Percentiles rank a stretch among this genome's conserved stretches.
These are phyloP conservation scores for Breviolum minutum DNA, from an alignment of 73 alveolate species.

Conservation along the genomic window DNA sequence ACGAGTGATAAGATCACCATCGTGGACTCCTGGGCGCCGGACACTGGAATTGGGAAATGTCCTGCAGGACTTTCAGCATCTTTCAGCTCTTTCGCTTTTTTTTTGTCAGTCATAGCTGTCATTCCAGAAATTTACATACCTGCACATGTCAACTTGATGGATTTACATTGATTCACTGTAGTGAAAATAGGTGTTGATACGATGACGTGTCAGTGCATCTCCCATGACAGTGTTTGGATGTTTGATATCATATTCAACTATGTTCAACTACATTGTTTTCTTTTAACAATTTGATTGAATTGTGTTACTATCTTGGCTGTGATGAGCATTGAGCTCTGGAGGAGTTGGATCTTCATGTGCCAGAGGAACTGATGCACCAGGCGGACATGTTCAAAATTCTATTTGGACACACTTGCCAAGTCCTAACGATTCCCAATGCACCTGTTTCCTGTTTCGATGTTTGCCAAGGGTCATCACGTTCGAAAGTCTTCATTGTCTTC, in stretches of 20 bases:
- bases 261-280: too few species aligned
- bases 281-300: neutral
- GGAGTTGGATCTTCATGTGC: constrained; percentile 73
- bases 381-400: neutral
- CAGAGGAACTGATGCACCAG: constrained; percentile 73
- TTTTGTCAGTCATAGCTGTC: neutral
- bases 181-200: too few species aligned
- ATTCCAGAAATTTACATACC: too few species aligned
- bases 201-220: too few species aligned
- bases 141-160: too few species aligned
- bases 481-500: neutral
- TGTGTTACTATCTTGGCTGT: neutral
- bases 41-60: constrained; percentile 78
- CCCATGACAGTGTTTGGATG: too few species aligned
- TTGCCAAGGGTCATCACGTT: neutral
- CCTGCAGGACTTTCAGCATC: constrained; percentile 28
- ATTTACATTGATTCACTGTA: too few species aligned
- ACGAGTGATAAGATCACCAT: constrained; percentile 48
- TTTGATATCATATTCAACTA: too few species aligned
- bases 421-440: neutral
- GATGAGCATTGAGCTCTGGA: neutral
- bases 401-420: neutral
- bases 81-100: neutral
- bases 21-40: constrained; percentile 77
- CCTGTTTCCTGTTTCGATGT: neutral